Conservation (phyloP, 345 rosid species). For the Viola odorata region DNA sequence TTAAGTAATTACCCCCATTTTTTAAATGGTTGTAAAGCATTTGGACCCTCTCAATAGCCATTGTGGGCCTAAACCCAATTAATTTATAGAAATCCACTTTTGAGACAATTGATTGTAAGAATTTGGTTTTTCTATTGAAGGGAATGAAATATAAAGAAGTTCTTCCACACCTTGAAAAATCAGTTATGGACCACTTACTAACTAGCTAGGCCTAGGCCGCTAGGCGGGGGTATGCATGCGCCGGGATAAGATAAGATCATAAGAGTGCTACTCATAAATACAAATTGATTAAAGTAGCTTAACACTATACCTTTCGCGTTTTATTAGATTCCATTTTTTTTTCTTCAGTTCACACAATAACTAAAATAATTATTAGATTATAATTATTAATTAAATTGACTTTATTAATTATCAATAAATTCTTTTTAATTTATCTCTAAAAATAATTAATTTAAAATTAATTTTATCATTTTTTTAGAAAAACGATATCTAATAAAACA, state of each 20-base stretch:
- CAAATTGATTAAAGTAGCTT: neutral
- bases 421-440: too few relatives aligned
- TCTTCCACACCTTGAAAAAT: neutral
- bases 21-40: neutral
- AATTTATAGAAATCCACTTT: neutral
- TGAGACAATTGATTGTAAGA: constrained; percentile 5
- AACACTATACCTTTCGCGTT: too few relatives aligned
- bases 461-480: too few relatives aligned
- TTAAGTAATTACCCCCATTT: neutral
- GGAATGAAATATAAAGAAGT: neutral
- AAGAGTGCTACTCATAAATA: neutral
- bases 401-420: too few relatives aligned
- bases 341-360: too few relatives aligned
- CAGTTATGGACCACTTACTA: neutral
- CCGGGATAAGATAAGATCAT: neutral
- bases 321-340: too few relatives aligned
- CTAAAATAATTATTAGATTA: too few relatives aligned
- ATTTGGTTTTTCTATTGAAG: constrained; percentile 5
- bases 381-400: too few relatives aligned
- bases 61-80: neutral
- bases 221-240: neutral
- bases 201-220: neutral
- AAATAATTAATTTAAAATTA: neutral
- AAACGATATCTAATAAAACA: too few relatives aligned
- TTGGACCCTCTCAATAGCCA: neutral